phyloP scores from a whole-genome alignment of 2,329 filamentous ascomycete species.

The Pezicula carpinea region DNA sequence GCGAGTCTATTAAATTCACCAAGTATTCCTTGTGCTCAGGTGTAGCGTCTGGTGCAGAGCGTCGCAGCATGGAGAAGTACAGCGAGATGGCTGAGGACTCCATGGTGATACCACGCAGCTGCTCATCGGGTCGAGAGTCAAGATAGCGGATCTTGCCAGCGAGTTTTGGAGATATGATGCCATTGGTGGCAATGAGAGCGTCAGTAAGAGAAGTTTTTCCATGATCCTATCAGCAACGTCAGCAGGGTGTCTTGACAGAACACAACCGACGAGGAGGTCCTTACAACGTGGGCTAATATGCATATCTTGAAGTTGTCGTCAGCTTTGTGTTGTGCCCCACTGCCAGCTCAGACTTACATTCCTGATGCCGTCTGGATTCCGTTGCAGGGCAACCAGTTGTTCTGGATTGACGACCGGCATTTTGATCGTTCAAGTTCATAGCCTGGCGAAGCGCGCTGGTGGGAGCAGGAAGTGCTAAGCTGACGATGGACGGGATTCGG shows the following conservation, averaged over 20 bases:
- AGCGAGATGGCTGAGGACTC: slow-evolving; percentile 97
- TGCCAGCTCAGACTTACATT: slow-evolving; percentile 60
- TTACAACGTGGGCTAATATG: slow-evolving; percentile 85
- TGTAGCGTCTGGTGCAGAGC: slow-evolving; percentile 60
- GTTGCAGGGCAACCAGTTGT: slow-evolving; percentile 85
- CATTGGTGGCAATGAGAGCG: slow-evolving; percentile 94
- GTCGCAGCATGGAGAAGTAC: slow-evolving; percentile 86
- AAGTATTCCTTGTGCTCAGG: slow-evolving; percentile 83
- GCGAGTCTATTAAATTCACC: slow-evolving; percentile 96
- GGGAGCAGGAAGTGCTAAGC: no score
- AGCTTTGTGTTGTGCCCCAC: slow-evolving; percentile 14
- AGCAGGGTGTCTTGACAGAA: slow-evolving; percentile 4
- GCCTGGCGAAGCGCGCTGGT: neutral
- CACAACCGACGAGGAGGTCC: slow-evolving; percentile 25
- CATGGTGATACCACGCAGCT: slow-evolving; percentile 98
- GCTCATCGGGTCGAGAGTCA: slow-evolving; percentile 93
- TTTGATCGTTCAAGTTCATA: slow-evolving; percentile 12
- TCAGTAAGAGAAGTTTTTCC: slow-evolving; percentile 97
- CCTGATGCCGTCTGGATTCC: slow-evolving; percentile 80
- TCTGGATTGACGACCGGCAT: slow-evolving; percentile 94
- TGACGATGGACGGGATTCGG: no score
- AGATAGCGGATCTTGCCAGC: slow-evolving; percentile 97
- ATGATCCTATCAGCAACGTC: slow-evolving; percentile 60
- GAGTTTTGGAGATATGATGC: slow-evolving; percentile 96
- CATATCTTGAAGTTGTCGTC: slow-evolving; percentile 62